phyloP scores from a whole-genome alignment of 768 basidiomycete species.

The Tubosaeta brunneosetosa region DNA sequence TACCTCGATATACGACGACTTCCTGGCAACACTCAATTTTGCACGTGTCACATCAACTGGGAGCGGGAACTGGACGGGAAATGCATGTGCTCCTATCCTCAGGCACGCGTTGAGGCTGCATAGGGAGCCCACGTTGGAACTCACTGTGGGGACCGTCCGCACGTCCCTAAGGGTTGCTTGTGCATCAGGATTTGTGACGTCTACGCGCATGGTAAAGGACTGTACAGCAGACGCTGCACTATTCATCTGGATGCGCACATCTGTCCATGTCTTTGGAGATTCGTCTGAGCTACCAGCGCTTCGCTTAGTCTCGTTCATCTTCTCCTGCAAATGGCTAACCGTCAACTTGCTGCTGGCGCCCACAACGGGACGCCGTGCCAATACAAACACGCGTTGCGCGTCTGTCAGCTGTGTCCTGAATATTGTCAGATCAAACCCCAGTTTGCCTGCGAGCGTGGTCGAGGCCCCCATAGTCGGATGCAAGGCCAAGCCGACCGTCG shows the following conservation, averaged over 20 bases:
- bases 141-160: slow-evolving; percentile 5
- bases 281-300: background rate
- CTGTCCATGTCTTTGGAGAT: background rate
- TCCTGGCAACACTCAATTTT: slow-evolving; percentile 46
- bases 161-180: slow-evolving; percentile 8
- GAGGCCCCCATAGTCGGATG: slow-evolving; percentile 8
- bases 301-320: background rate
- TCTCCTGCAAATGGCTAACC: slow-evolving; percentile 5
- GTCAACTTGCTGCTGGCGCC: background rate
- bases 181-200: slow-evolving; percentile 19
- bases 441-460: slow-evolving; percentile 2
- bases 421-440: slow-evolving; percentile 15
- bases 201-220: slow-evolving; percentile 15
- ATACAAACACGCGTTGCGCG: slow-evolving; percentile 13
- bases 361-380: slow-evolving; percentile 13
- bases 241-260: slow-evolving; percentile 15
- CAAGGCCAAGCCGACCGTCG: slow-evolving; percentile 16
- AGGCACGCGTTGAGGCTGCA: slow-evolving; percentile 4
- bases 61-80: slow-evolving; percentile 38
- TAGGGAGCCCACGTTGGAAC: background rate
- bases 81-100: slow-evolving; percentile 11
- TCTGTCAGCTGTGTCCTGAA: slow-evolving; percentile 15
- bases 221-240: background rate
- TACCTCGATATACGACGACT: slow-evolving; percentile 45
- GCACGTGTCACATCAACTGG: slow-evolving; percentile 35